Percentiles rank a stretch among this genome's conserved stretches.
Conservation (phyloP, 805 yeast species). For the Blastobotrys parvus region DNA sequence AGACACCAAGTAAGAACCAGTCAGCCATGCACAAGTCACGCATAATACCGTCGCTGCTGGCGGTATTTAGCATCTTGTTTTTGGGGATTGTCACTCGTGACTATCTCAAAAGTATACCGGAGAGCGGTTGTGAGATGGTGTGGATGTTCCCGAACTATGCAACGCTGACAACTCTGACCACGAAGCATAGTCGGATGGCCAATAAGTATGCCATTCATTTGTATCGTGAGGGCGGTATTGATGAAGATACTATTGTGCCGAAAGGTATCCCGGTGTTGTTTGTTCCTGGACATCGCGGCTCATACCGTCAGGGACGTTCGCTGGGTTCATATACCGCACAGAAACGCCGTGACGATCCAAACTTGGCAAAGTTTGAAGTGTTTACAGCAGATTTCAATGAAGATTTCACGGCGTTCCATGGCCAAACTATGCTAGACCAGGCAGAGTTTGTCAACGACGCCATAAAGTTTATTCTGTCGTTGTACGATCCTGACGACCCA, state of each 20-base stretch:
- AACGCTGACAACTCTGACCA: conserved; percentile 13
- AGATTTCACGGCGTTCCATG: conserved; percentile 93
- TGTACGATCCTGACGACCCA: conserved; percentile 36
- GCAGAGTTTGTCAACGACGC: conserved; percentile 90
- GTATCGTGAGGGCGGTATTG: conserved; percentile 63
- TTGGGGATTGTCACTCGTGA: not conserved
- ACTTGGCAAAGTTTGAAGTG: conserved; percentile 42
- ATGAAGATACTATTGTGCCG: conserved; percentile 32
- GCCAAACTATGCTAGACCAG: conserved; percentile 83
- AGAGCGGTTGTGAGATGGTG: conserved; percentile 14
- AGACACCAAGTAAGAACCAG: too few relatives aligned
- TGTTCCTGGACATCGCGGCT: conserved; percentile 97
- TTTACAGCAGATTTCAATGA: conserved; percentile 91
- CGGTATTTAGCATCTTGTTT: conserved; percentile 1
- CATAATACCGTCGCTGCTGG: too few relatives aligned
- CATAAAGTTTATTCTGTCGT: conserved; percentile 56
- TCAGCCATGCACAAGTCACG: too few relatives aligned
- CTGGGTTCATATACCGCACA: conserved; percentile 77
- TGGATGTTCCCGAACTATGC: conserved; percentile 20
- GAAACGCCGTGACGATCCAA: conserved; percentile 35
- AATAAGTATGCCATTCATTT: conserved; percentile 75
- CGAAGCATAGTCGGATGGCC: conserved; percentile 57
- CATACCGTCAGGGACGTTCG: conserved; percentile 80
- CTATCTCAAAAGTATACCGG: conserved; percentile 5
- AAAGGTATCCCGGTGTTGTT: conserved; percentile 82